phyloP scores from a whole-genome alignment of 1,284 basidiomycete species.

The Trichosporon sp. region DNA sequence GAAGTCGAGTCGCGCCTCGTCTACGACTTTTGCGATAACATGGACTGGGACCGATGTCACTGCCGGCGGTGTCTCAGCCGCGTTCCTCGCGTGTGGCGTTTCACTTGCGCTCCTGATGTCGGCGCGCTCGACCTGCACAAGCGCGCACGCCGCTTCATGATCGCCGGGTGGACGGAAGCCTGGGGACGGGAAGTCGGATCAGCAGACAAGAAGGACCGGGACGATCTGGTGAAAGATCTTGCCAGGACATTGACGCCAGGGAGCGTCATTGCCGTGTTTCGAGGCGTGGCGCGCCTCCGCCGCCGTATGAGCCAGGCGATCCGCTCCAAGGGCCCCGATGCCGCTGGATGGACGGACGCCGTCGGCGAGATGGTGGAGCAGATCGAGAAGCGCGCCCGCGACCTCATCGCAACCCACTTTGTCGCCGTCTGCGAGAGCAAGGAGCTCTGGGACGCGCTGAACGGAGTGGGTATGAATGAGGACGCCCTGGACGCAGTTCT shows the following conservation, averaged over 20 bases:
- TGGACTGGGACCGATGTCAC: constrained; percentile 72
- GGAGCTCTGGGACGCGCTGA: constrained; percentile 69
- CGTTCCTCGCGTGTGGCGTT: constrained; percentile 73
- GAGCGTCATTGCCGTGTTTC: constrained; percentile 61
- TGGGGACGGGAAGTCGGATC: constrained; percentile 79
- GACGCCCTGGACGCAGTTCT: constrained; percentile 69
- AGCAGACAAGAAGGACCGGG: constrained; percentile 63
- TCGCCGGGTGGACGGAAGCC: constrained; percentile 74
- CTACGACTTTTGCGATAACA: constrained; percentile 80
- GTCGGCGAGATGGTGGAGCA: constrained; percentile 61
- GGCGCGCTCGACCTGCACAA: constrained; percentile 65
- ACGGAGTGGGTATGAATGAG: constrained; percentile 62
- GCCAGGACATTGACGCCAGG: constrained; percentile 60
- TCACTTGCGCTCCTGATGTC: constrained; percentile 68
- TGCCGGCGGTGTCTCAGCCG: constrained; percentile 74
- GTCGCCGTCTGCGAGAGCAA: constrained; percentile 60
- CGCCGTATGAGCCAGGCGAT: constrained; percentile 34
- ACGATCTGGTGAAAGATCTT: constrained; percentile 65
- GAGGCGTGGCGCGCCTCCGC: constrained; percentile 28
- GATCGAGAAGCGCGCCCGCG: constrained; percentile 60
- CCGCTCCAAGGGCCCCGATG: constrained; percentile 38
- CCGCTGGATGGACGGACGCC: constrained; percentile 64
- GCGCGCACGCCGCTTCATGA: constrained; percentile 66
- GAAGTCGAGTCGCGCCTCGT: constrained; percentile 78
- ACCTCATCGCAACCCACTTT: constrained; percentile 58